Conservation (phyloP, 2,329 filamentous ascomycete genomes). For the Gliomastix tumulicola region DNA sequence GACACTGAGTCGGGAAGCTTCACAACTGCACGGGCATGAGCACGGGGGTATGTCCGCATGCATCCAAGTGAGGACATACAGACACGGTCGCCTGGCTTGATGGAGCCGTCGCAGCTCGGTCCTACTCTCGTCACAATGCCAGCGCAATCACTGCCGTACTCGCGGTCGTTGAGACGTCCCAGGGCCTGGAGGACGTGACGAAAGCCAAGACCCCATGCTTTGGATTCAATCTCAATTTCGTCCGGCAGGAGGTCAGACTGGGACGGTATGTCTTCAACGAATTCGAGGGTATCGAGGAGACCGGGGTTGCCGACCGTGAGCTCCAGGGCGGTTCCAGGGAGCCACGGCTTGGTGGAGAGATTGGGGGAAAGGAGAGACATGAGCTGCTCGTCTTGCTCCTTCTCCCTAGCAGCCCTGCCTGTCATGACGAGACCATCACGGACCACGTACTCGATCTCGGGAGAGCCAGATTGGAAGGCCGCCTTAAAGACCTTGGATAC, state of each 20-base stretch:
- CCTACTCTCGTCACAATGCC: constrained; percentile 11
- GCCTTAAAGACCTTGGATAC: background rate
- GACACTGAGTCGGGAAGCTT: constrained; percentile 7
- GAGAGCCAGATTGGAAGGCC: background rate
- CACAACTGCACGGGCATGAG: background rate
- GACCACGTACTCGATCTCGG: constrained; percentile 9
- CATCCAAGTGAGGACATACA: constrained; percentile 12
- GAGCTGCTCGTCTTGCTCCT: background rate
- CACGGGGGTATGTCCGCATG: constrained; percentile 12
- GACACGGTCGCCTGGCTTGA: constrained; percentile 9
- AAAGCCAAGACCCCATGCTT: constrained; percentile 11
- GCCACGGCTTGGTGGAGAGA: background rate
- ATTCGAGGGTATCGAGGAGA: constrained; percentile 14
- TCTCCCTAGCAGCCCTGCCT: constrained; percentile 2
- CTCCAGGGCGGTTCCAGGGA: background rate
- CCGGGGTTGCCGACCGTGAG: constrained; percentile 5
- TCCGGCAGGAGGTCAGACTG: constrained; percentile 22
- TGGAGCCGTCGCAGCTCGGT: constrained; percentile 4
- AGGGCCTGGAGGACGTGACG: constrained; percentile 8
- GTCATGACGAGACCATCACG: constrained; percentile 5
- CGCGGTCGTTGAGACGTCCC: constrained; percentile 8
- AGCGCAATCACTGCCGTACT: constrained; percentile 9
- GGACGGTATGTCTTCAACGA: background rate
- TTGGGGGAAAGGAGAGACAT: background rate
- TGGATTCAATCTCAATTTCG: constrained; percentile 19